Evolutionary conservation across 345 rosid genomes (phyloP).

Genomic region (Hevea brasiliensis): DNA sequence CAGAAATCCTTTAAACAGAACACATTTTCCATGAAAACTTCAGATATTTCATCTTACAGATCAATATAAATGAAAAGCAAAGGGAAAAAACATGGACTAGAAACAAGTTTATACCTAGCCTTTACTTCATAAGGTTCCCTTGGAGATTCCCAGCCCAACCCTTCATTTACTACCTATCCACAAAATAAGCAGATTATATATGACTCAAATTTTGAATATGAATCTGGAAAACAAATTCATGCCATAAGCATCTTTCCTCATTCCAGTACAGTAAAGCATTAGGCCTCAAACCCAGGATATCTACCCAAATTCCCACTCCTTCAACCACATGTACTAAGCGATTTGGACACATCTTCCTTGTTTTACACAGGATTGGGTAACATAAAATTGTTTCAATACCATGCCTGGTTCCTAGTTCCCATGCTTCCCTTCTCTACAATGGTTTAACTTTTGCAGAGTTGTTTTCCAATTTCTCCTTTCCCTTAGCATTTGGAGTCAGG

Average conservation of each 20-base stretch:
- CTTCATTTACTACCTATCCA: slow-evolving; percentile 71
- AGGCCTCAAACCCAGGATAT: background rate
- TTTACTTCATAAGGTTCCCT: slow-evolving; percentile 90
- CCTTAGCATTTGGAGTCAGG: background rate
- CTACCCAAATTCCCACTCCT: background rate
- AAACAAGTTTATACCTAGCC: slow-evolving; percentile 55
- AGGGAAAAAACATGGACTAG: slow-evolving; percentile 13
- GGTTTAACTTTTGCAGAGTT: background rate
- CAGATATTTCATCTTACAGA: slow-evolving; percentile 13
- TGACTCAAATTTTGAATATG: background rate
- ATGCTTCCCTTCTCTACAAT: background rate
- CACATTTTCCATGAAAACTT: background rate
- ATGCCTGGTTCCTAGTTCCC: background rate
- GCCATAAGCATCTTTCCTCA: background rate
- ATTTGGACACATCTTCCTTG: background rate
- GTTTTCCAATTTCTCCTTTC: background rate
- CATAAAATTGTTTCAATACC: background rate
- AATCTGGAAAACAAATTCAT: background rate
- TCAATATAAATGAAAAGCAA: slow-evolving; percentile 10
- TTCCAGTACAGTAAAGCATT: background rate
- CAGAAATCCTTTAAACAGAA: slow-evolving; percentile 68
- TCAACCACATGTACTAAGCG: background rate
- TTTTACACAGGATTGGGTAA: background rate
- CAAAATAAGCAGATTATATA: background rate
- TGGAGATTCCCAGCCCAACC: slow-evolving; percentile 95